Conservation (phyloP, 345 rosid genomes). For the Moringa oleifera region DNA sequence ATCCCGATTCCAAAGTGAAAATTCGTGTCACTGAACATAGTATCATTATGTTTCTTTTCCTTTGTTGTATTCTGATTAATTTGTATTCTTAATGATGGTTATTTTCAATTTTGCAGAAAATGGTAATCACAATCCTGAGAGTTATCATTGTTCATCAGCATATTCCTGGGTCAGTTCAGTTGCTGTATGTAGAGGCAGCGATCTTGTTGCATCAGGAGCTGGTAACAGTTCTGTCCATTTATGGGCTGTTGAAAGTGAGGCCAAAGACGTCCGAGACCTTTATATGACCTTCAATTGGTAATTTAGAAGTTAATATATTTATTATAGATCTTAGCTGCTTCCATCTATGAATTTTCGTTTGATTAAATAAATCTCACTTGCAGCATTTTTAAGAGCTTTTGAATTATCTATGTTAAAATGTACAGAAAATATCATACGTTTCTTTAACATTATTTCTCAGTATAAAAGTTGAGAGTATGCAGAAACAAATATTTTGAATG, state of each 20-base stretch:
- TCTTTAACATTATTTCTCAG: too few species aligned
- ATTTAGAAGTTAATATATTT: constrained; percentile 9
- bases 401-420: background rate
- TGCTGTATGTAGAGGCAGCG: constrained; percentile 73
- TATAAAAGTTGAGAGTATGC: too few species aligned
- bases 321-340: background rate
- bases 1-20: background rate
- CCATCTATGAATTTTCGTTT: constrained; percentile 1
- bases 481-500: too few species aligned
- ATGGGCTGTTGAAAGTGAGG: constrained; percentile 61
- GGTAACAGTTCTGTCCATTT: constrained; percentile 75
- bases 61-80: background rate
- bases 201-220: constrained; percentile 97
- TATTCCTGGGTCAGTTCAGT: constrained; percentile 89
- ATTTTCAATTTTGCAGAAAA: constrained; percentile 35
- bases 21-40: background rate
- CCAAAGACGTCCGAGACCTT: constrained; percentile 41
- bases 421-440: background rate
- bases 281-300: constrained; percentile 73
- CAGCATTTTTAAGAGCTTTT: background rate
- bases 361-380: background rate
- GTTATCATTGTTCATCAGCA: constrained; percentile 33
- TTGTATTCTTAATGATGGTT: background rate
- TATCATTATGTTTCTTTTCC: background rate
- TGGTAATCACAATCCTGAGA: constrained; percentile 26